A percentile compares a stretch with the other conserved stretches of the same genome.
Evolutionary conservation across 257 asterid genomes (phyloP).

Genomic region (Salvia hispanica): DNA sequence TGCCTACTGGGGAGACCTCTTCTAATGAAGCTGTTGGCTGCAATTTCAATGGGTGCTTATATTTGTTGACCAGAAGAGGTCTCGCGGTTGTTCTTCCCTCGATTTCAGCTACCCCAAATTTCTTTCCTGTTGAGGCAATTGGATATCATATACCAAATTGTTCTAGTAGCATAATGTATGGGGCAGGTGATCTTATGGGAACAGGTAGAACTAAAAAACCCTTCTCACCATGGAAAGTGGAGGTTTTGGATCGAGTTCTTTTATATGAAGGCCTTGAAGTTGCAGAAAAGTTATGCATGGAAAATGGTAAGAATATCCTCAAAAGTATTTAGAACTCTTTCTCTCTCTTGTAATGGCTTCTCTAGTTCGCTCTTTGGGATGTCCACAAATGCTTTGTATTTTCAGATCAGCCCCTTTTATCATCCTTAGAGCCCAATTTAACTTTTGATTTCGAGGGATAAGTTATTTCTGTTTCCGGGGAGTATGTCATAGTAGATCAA

Average conservation of each 20-base stretch:
- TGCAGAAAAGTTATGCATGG: slow-evolving; percentile 81
- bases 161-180: slow-evolving; percentile 34
- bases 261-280: slow-evolving; percentile 78
- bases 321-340: slow-evolving; percentile 17
- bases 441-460: slow-evolving; percentile 21
- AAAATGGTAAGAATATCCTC: slow-evolving; percentile 62
- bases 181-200: slow-evolving; percentile 48
- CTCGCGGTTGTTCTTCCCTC: slow-evolving; percentile 90
- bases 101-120: slow-evolving; percentile 62
- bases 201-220: slow-evolving; percentile 44
- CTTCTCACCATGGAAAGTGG: slow-evolving; percentile 84
- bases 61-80: slow-evolving; percentile 74
- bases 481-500: neutral
- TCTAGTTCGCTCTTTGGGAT: slow-evolving; percentile 19
- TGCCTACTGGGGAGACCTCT: slow-evolving; percentile 58
- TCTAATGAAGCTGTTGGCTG: slow-evolving; percentile 76
- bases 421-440: slow-evolving; percentile 1
- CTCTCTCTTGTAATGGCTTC: slow-evolving; percentile 9
- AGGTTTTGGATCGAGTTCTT: slow-evolving; percentile 84
- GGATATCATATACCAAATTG: slow-evolving; percentile 58
- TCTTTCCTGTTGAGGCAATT: slow-evolving; percentile 74
- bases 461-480: slow-evolving; percentile 19
- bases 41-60: slow-evolving; percentile 69
- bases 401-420: slow-evolving; percentile 21
- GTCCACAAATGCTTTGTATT: slow-evolving; percentile 19